A percentile compares a stretch with the other conserved stretches of the same genome.
Conservation (phyloP, 495 filamentous ascomycete species). For the Aspergillus conjunctus region DNA sequence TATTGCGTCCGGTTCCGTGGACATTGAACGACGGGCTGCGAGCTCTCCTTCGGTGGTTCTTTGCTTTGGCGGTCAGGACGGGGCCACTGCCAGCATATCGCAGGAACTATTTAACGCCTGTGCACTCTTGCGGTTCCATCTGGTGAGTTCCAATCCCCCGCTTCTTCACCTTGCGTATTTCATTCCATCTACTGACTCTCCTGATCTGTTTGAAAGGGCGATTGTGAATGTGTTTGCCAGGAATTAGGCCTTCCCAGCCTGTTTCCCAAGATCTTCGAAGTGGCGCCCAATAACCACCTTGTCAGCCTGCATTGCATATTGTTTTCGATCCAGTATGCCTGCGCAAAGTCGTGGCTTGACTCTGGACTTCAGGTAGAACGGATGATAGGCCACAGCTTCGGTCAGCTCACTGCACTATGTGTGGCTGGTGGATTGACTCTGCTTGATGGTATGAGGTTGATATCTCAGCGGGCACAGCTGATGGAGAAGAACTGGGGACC, state of each 20-base stretch:
- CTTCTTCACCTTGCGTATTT: no score
- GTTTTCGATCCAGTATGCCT: conserved; percentile 53
- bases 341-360: conserved; percentile 53
- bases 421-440: conserved; percentile 43
- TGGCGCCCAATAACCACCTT: conserved; percentile 34
- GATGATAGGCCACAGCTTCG: conserved; percentile 57
- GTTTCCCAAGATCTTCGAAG: conserved; percentile 50
- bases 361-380: conserved; percentile 41
- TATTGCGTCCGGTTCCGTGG: conserved; percentile 9
- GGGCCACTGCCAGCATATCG: conserved; percentile 24
- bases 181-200: conserved; percentile 28
- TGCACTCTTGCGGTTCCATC: conserved; percentile 35
- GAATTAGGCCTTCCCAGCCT: conserved; percentile 39
- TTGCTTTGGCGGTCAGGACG: conserved; percentile 40
- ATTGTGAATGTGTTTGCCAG: no score
- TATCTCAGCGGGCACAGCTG: conserved; percentile 42
- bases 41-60: conserved; percentile 27
- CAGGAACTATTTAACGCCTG: conserved; percentile 33
- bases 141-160: conserved; percentile 27
- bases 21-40: not conserved
- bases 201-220: no score
- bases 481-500: conserved; percentile 40
- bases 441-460: conserved; percentile 39
- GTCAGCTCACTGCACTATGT: conserved; percentile 52
- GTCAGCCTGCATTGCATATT: conserved; percentile 45